Conservation (phyloP, 768 basidiomycete species). For the Boletus fagicola region DNA sequence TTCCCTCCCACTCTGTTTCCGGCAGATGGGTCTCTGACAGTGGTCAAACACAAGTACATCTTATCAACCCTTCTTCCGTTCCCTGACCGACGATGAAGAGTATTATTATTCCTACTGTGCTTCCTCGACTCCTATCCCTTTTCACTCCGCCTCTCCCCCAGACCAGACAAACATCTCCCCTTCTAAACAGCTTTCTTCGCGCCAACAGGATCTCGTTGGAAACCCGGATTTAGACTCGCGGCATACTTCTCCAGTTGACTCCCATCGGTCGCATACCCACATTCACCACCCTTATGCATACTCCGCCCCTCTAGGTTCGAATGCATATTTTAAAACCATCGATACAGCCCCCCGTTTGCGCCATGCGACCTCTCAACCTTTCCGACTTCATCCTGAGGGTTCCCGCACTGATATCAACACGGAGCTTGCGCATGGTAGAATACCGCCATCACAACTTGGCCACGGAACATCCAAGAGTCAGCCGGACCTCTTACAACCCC, state of each 20-base stretch:
- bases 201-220: constrained; percentile 12
- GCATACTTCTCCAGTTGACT: constrained; percentile 13
- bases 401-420: not conserved
- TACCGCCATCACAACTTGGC: constrained; percentile 9
- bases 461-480: constrained; percentile 3
- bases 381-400: constrained; percentile 17
- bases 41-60: constrained; percentile 6
- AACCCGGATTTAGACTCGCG: constrained; percentile 21
- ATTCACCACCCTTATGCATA: constrained; percentile 54
- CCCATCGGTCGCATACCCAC: constrained; percentile 25
- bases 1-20: constrained; percentile 7
- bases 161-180: constrained; percentile 16
- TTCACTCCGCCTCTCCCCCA: constrained; percentile 13
- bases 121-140: constrained; percentile 29
- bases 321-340: not conserved
- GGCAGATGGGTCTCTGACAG: constrained; percentile 21
- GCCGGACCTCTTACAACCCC: not conserved
- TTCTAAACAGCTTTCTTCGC: constrained; percentile 18
- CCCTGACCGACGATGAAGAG: constrained; percentile 40
- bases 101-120: constrained; percentile 54
- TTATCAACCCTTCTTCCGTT: constrained; percentile 11
- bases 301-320: constrained; percentile 27
- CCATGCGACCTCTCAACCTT: constrained; percentile 26
- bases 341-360: constrained; percentile 11
- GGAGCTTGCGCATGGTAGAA: not conserved